These are phyloP conservation scores for Populus nigra DNA, from an alignment of 345 rosid genomes.

Conservation along the genomic window DNA sequence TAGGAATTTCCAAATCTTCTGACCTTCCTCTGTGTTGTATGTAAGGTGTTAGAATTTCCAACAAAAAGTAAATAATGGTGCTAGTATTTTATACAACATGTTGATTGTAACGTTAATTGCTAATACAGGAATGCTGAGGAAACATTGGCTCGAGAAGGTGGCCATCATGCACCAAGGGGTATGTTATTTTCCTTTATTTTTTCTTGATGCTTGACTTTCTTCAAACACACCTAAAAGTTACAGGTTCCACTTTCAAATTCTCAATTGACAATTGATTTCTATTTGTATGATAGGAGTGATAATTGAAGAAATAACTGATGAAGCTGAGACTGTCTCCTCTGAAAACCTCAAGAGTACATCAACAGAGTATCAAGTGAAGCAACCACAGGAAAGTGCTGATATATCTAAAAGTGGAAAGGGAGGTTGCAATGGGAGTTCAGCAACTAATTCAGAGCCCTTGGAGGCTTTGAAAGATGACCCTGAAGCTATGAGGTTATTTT, in stretches of 20 bases:
- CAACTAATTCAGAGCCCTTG: conserved; percentile 47
- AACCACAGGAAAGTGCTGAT: conserved; percentile 26
- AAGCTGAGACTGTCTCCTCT: conserved; percentile 36
- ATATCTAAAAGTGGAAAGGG: conserved; percentile 15
- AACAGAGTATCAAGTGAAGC: conserved; percentile 26
- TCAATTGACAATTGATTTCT: neutral
- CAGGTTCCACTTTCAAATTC: neutral
- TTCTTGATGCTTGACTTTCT: too few species aligned
- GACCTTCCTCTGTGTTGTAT: neutral
- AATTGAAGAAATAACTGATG: conserved; percentile 81
- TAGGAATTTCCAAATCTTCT: neutral
- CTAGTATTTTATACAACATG: neutral
- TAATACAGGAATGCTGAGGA: conserved; percentile 16
- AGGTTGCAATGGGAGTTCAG: conserved; percentile 20
- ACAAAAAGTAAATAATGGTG: neutral
- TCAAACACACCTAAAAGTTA: neutral
- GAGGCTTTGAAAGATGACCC: conserved; percentile 72
- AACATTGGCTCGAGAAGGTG: conserved; percentile 51
- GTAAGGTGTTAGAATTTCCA: neutral
- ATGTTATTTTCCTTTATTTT: conserved; percentile 11
- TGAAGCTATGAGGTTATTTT: conserved; percentile 66
- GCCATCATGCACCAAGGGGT: conserved; percentile 53
- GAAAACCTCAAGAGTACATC: conserved; percentile 31
- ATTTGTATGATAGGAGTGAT: conserved; percentile 44
- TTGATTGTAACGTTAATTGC: neutral